Evolutionary conservation across 257 asterid species (phyloP).

Genomic region (Ophiorrhiza pumila): DNA sequence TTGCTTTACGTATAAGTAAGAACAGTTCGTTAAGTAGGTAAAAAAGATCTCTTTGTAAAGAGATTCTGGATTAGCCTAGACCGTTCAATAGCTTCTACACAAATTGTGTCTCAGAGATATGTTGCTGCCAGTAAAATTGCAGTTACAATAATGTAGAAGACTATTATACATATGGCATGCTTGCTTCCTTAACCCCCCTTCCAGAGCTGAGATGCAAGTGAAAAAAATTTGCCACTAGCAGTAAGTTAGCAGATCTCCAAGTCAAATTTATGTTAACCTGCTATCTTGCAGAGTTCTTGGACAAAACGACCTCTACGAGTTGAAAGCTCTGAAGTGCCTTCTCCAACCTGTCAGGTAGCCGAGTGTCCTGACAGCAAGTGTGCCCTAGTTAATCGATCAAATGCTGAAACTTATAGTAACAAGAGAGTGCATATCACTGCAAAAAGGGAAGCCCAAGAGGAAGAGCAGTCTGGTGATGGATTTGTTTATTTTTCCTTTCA

Average conservation of each 20-base stretch:
- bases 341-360: constrained; percentile 48
- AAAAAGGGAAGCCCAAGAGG: constrained; percentile 40
- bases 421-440: constrained; percentile 31
- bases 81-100: neutral
- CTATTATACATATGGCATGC: neutral
- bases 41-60: neutral
- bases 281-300: constrained; percentile 69
- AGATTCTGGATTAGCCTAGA: neutral
- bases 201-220: neutral
- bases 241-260: neutral
- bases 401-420: constrained; percentile 43
- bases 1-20: neutral
- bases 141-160: neutral
- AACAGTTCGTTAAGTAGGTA: neutral
- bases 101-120: neutral
- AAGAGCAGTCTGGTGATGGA: constrained; percentile 37
- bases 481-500: constrained; percentile 16
- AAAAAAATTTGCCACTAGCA: neutral
- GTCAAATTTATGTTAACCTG: neutral
- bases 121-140: neutral
- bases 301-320: constrained; percentile 66
- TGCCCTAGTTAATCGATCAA: constrained; percentile 60
- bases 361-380: constrained; percentile 57
- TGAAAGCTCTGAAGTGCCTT: constrained; percentile 52
- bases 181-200: neutral